These are phyloP conservation scores for Backusella australiensis DNA, from an alignment of 192 early-diverging fungal genomes.

Conservation along the genomic window DNA sequence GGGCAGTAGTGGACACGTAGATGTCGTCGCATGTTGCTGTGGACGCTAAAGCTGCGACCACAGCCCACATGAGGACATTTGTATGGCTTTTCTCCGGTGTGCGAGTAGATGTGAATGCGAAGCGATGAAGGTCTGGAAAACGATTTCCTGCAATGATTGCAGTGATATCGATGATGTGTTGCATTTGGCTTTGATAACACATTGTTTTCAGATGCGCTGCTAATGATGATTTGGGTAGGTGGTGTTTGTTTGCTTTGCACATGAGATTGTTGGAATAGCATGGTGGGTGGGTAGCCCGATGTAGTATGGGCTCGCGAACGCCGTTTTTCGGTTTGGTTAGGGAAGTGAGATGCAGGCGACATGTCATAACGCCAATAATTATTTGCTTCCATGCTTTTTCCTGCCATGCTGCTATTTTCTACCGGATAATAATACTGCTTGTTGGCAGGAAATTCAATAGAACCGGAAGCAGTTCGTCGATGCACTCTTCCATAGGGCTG, in stretches of 20 bases:
- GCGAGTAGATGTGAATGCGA: constrained; percentile 45
- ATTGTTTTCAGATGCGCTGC: constrained; percentile 12
- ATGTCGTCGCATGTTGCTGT: constrained; percentile 59
- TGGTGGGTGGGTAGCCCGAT: constrained; percentile 17
- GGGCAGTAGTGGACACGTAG: constrained; percentile 22
- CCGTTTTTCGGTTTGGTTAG: background rate
- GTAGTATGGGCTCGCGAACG: constrained; percentile 19
- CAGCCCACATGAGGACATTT: constrained; percentile 28
- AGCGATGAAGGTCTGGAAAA: constrained; percentile 70
- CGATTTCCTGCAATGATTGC: constrained; percentile 53
- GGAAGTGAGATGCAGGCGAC: background rate
- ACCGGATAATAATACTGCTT: background rate
- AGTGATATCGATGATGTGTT: constrained; percentile 46
- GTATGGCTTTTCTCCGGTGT: constrained; percentile 44
- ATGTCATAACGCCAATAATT: background rate
- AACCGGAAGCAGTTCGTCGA: constrained; percentile 10
- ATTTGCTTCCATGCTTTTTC: background rate
- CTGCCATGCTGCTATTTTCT: background rate
- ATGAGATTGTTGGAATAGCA: background rate
- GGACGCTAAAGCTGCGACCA: constrained; percentile 55
- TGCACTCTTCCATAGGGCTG: background rate
- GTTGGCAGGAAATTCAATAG: background rate
- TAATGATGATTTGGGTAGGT: background rate
- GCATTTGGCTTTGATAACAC: background rate
- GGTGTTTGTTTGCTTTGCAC: constrained; percentile 1